These are phyloP conservation scores for Wickerhamiella qilinensis DNA, from an alignment of 805 yeast genomes.

Conservation along the genomic window DNA sequence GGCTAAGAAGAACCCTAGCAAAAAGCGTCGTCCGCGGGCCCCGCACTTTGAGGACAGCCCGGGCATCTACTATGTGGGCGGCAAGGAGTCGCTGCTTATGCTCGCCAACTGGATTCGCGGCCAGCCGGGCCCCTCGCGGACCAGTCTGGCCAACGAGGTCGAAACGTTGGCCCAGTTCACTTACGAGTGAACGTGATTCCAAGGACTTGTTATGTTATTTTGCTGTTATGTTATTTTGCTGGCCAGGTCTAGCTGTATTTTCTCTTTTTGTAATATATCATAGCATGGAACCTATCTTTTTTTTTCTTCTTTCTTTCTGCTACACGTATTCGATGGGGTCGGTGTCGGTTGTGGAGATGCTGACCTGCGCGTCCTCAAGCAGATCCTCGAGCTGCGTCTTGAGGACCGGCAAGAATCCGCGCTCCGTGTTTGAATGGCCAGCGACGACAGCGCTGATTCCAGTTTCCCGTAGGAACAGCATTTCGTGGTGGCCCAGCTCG, in stretches of 20 bases:
- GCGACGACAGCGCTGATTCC: slow-evolving; percentile 63
- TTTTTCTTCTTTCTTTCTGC: too few species aligned
- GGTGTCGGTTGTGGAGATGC: slow-evolving; percentile 37
- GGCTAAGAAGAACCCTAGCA: too few species aligned
- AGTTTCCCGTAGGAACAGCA: slow-evolving; percentile 47
- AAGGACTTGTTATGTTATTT: too few species aligned
- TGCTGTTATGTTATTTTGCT: too few species aligned
- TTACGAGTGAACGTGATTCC: background rate
- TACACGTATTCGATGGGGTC: slow-evolving; percentile 41
- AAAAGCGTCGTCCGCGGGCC: background rate
- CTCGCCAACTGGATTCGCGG: slow-evolving; percentile 18
- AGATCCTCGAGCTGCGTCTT: slow-evolving; percentile 33
- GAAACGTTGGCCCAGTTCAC: slow-evolving; percentile 7
- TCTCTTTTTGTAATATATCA: background rate
- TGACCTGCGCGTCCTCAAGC: slow-evolving; percentile 27
- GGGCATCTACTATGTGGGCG: slow-evolving; percentile 14
- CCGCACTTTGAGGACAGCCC: slow-evolving; percentile 6
- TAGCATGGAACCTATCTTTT: background rate
- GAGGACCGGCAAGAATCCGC: slow-evolving; percentile 55
- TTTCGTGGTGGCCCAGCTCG: slow-evolving; percentile 89
- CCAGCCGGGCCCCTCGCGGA: slow-evolving; percentile 8
- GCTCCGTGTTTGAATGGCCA: slow-evolving; percentile 85
- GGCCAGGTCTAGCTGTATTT: too few species aligned
- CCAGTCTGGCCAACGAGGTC: slow-evolving; percentile 8
- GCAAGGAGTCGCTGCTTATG: slow-evolving; percentile 12